phyloP scores from a whole-genome alignment of 2,329 filamentous ascomycete species.

The Diaporthe capsici region DNA sequence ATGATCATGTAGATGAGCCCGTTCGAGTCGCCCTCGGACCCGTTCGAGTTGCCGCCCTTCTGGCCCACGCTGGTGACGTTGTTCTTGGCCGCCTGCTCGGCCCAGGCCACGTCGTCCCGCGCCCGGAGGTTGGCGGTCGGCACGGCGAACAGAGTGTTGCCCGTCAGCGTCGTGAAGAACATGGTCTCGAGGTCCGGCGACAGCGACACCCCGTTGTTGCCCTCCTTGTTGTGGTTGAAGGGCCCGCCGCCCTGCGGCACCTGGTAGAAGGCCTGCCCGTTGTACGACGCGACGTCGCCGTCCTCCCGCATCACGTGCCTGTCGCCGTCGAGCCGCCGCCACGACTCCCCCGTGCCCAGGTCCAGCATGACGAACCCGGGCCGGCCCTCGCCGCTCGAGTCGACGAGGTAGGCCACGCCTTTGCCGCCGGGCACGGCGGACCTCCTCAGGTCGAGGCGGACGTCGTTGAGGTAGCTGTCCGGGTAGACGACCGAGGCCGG shows the following conservation, averaged over 20 bases:
- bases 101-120: conserved; percentile 9
- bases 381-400: conserved; percentile 60
- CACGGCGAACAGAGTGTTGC: neutral
- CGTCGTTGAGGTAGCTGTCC: conserved; percentile 61
- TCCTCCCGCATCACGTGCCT: conserved; percentile 47
- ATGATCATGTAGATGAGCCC: conserved; percentile 62
- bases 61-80: conserved; percentile 62
- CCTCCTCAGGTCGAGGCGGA: conserved; percentile 60
- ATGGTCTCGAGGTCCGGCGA: conserved; percentile 52
- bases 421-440: conserved; percentile 54
- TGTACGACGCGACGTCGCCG: conserved; percentile 51
- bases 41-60: conserved; percentile 60
- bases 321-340: conserved; percentile 55
- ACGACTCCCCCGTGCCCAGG: conserved; percentile 56
- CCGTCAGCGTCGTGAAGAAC: conserved; percentile 52
- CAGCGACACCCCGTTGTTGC: conserved; percentile 24
- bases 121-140: conserved; percentile 12
- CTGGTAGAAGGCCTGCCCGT: conserved; percentile 52
- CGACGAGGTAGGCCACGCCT: conserved; percentile 61
- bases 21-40: conserved; percentile 59
- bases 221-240: conserved; percentile 22
- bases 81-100: conserved; percentile 42
- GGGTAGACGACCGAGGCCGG: conserved; percentile 58
- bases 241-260: neutral
- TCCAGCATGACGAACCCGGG: conserved; percentile 62